Base-by-base conservation (phyloP, 805 yeast genomes). In the Yamadazyma takamatsuzukensis region DNA sequence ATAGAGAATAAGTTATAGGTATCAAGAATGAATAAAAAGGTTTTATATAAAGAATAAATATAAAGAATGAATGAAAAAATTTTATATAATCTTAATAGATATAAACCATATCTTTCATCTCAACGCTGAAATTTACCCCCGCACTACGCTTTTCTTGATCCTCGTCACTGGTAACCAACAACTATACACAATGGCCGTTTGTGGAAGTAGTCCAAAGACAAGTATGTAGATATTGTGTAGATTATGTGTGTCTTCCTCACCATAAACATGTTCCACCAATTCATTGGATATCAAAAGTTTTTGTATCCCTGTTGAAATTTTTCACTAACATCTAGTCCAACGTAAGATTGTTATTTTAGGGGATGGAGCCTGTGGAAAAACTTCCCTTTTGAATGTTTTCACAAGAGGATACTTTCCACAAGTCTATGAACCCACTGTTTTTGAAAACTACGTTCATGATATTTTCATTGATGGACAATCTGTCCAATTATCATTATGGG, bases 311-410 rank as follows among this genome's bases (percentile, higher is more conserved):
- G 22, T 8, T 11, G 10, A 21, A 9, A 21, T 21, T 8, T 8
- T 10, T 10, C 14, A 35, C 32, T 35, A 31, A 29, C 30, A 13
- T 10, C 14, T 48, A 68, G 86, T 87, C 42, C 88, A 86, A 61
- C 82, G 96, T 48, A 89, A 89, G 58, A 87, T 89, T 34, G 97
- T 89, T 49, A 89, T 89, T 41, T 69, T 90, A 17, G 97, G 97
- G 31, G 97, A 90, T 63, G 97, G 97, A 76, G 97, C 97, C 15
- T 90, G 97, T 68, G 98, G 98, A 61, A 90, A 90, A 59, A 90
- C 98, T 2, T 89, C 97, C 8, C 70, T 93, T 34, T 70, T 90
- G 52, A 93, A 90, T 56, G 96, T 93, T 43, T 93, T 90, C 65
- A 93, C 98, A 5, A 71, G 96, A 48, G 98, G 98, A 2, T 93